phyloP scores from a whole-genome alignment of 352 stramenopile genomes.

The Globisporangium spinosum region DNA sequence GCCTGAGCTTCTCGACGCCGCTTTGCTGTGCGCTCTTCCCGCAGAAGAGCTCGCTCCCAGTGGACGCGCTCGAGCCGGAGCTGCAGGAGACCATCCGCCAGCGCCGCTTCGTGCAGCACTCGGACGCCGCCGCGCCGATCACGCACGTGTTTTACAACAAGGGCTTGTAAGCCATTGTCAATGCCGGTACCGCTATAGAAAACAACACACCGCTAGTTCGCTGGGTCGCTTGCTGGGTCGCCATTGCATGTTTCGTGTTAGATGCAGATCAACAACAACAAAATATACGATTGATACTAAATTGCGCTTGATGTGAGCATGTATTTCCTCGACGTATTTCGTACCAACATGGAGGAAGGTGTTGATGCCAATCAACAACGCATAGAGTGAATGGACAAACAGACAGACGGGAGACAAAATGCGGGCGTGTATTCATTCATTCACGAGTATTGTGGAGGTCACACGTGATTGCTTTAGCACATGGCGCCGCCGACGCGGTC shows the following conservation, averaged over 20 bases:
- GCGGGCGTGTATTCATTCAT: not conserved
- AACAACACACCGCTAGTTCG: constrained; percentile 3
- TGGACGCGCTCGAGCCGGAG: constrained; percentile 58
- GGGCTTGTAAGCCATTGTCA: constrained; percentile 33
- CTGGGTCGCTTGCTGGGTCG: not conserved
- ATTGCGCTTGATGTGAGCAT: too few relatives aligned
- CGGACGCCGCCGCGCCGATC: constrained; percentile 23
- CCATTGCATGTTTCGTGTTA: not conserved
- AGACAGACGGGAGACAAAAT: not conserved
- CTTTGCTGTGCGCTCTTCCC: constrained; percentile 83
- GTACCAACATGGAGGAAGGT: not conserved
- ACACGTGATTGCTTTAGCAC: not conserved
- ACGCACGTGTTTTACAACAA: constrained; percentile 81
- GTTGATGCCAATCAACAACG: not conserved
- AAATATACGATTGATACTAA: not conserved
- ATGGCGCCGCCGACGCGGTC: constrained; percentile 64
- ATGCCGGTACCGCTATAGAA: not conserved
- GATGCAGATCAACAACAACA: not conserved
- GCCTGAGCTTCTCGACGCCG: constrained; percentile 71
- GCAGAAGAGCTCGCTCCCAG: constrained; percentile 60
- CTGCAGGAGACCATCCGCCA: constrained; percentile 52
- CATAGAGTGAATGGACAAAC: not conserved
- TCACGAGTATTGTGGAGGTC: not conserved
- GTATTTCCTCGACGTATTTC: not conserved
- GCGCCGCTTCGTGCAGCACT: constrained; percentile 42